These are phyloP conservation scores for Erysimum pusillum DNA, from an alignment of 441 rosid species.

Conservation along the genomic window DNA sequence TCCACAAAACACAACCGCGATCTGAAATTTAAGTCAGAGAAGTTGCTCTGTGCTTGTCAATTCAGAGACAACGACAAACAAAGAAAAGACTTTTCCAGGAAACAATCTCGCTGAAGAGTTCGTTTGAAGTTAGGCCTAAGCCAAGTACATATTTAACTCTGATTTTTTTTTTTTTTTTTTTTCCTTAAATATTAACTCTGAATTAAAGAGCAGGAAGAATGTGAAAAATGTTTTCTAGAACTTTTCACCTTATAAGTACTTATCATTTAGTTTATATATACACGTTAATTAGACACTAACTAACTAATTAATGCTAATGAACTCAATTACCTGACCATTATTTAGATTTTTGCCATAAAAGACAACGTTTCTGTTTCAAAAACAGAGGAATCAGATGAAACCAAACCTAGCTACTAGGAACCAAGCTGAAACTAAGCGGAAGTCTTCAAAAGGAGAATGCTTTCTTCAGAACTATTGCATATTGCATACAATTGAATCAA, in stretches of 20 bases:
- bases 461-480: neutral
- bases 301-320: neutral
- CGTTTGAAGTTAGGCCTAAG: no score
- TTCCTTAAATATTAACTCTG: no score
- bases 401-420: neutral
- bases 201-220: neutral
- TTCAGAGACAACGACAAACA: neutral
- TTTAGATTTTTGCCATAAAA: neutral
- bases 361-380: neutral
- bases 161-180: no score
- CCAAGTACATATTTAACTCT: no score
- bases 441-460: neutral
- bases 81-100: neutral
- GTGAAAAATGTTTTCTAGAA: neutral
- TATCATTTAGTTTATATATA: neutral
- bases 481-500: neutral
- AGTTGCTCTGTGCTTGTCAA: neutral
- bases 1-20: slow-evolving; percentile 67
- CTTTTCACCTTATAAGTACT: neutral
- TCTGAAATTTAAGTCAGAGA: slow-evolving; percentile 53
- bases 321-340: neutral
- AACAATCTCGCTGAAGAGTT: neutral
- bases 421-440: neutral
- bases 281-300: neutral
- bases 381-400: slow-evolving; percentile 10